These are phyloP conservation scores for Helenozyma baotianmanensis DNA, from an alignment of 805 yeast genomes.

Conservation along the genomic window DNA sequence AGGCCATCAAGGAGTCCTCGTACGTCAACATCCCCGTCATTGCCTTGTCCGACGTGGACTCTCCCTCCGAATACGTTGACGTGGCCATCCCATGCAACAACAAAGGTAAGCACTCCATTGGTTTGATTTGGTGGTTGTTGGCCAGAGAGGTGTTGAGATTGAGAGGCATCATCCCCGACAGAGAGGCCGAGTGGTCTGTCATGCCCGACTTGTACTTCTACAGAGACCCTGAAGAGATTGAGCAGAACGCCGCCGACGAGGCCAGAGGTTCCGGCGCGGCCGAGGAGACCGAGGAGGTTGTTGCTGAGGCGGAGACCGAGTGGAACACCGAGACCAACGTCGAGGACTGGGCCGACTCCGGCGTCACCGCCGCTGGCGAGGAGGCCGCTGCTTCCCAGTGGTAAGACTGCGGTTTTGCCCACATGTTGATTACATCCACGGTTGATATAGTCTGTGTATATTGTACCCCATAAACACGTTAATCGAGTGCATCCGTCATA, in stretches of 20 bases:
- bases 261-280: conserved; percentile 47
- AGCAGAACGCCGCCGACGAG: conserved; percentile 63
- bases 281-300: conserved; percentile 58
- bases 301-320: conserved; percentile 54
- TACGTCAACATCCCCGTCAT: conserved; percentile 99
- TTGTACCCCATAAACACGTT: conserved; percentile 20
- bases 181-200: conserved; percentile 96
- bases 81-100: conserved; percentile 99
- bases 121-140: conserved; percentile 99
- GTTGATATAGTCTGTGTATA: conserved; percentile 18
- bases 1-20: conserved; percentile 99
- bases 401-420: conserved; percentile 23
- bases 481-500: conserved; percentile 3
- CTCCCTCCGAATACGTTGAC: conserved; percentile 96
- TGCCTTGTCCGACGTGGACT: conserved; percentile 97
- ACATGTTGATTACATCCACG: conserved; percentile 9
- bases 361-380: conserved; percentile 59
- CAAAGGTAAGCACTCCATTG: conserved; percentile 99
- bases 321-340: conserved; percentile 54
- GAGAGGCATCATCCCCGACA: conserved; percentile 95
- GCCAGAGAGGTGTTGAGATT: conserved; percentile 99
- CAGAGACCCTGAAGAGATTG: conserved; percentile 99
- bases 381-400: conserved; percentile 64
- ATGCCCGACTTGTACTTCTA: conserved; percentile 99
- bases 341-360: conserved; percentile 63